Evolutionary conservation across 192 early-diverging fungal species (phyloP).

Genomic region (Coemansia umbellata): DNA sequence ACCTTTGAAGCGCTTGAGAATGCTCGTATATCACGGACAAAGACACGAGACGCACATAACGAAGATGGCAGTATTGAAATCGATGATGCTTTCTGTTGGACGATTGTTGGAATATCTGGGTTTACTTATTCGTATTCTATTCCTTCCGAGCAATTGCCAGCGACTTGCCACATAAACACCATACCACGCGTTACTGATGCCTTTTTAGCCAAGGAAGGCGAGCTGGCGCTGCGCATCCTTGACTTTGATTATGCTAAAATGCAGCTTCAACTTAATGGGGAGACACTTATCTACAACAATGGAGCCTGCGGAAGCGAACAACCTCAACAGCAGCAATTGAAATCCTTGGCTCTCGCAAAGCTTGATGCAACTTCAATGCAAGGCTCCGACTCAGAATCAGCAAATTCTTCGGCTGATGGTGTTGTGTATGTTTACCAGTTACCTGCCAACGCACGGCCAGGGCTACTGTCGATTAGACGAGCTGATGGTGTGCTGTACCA

Average conservation of each 20-base stretch:
- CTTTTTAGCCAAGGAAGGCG: background rate
- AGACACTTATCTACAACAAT: constrained; percentile 5
- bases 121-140: constrained; percentile 43
- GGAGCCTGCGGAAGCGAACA: background rate
- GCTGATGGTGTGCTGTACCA: constrained; percentile 37
- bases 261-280: constrained; percentile 19
- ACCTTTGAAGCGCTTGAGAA: constrained; percentile 39
- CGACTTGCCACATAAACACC: constrained; percentile 8
- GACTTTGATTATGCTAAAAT: constrained; percentile 15
- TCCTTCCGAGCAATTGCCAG: constrained; percentile 11
- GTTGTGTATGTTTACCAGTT: constrained; percentile 7
- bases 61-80: constrained; percentile 42
- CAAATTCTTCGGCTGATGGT: background rate
- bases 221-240: constrained; percentile 8
- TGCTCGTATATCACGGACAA: constrained; percentile 13
- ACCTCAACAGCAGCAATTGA: background rate
- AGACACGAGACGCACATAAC: constrained; percentile 2
- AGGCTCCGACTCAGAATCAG: background rate
- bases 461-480: constrained; percentile 23
- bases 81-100: constrained; percentile 83
- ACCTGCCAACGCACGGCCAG: constrained; percentile 5
- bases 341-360: background rate
- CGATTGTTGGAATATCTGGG: constrained; percentile 73
- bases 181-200: constrained; percentile 22
- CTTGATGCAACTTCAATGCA: background rate